These are phyloP conservation scores for Cenchrus fungigraminus DNA, from an alignment of 176 grass and related monocot species.

Conservation along the genomic window DNA sequence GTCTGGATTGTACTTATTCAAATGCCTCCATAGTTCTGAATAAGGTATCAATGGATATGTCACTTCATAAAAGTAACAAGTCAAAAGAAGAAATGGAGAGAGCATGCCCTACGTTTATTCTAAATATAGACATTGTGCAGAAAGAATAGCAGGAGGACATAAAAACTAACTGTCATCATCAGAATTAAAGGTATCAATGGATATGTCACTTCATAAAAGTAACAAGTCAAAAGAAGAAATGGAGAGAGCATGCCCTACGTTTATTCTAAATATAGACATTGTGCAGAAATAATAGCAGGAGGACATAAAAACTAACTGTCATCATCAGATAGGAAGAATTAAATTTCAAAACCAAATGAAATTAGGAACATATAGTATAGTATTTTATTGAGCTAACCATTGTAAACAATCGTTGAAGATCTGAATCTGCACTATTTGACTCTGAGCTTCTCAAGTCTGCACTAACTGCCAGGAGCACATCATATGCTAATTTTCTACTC, in stretches of 20 bases:
- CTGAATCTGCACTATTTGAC: slow-evolving; percentile 62
- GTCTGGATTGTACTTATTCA: background rate
- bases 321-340: background rate
- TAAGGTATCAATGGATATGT: background rate
- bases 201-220: background rate
- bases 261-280: slow-evolving; percentile 19
- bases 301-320: background rate
- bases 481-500: slow-evolving; percentile 86
- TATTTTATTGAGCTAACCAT: slow-evolving; percentile 68
- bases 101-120: slow-evolving; percentile 1
- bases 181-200: background rate
- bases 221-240: slow-evolving; percentile 6
- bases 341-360: slow-evolving; percentile 21
- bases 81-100: background rate
- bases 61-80: slow-evolving; percentile 2
- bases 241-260: background rate
- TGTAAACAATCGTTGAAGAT: slow-evolving; percentile 84
- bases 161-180: background rate
- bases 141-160: slow-evolving; percentile 24
- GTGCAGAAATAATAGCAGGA: slow-evolving; percentile 10
- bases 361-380: slow-evolving; percentile 25
- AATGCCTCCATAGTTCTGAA: background rate
- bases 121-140: background rate
- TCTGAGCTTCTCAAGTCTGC: slow-evolving; percentile 69
- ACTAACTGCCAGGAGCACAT: slow-evolving; percentile 78